phyloP scores from a whole-genome alignment of 331 rosid species.

The Malus hybrid region DNA sequence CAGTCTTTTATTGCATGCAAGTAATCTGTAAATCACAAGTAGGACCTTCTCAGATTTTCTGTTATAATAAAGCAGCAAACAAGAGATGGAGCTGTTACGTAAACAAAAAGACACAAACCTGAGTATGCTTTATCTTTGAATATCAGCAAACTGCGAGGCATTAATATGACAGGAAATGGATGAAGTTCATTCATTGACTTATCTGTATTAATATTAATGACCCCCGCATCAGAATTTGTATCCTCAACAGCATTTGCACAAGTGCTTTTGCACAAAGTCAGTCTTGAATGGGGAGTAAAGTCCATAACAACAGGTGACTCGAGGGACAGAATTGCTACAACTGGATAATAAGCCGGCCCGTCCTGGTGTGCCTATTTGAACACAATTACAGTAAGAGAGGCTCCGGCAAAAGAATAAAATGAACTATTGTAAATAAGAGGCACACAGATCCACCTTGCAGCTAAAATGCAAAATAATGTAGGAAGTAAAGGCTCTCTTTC shows the following conservation, averaged over 20 bases:
- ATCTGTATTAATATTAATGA: constrained; percentile 26
- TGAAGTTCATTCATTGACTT: constrained; percentile 34
- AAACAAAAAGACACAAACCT: constrained; percentile 32
- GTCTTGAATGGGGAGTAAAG: constrained; percentile 79
- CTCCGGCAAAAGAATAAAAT: background rate
- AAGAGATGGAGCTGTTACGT: background rate
- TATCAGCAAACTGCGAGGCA: constrained; percentile 81
- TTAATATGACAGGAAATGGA: constrained; percentile 54
- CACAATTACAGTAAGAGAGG: background rate
- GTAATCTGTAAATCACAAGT: constrained; percentile 43
- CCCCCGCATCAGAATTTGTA: constrained; percentile 23
- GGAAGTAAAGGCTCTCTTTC: background rate
- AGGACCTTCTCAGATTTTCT: constrained; percentile 3
- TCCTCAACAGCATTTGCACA: constrained; percentile 10
- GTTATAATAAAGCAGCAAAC: background rate
- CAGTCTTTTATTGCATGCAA: constrained; percentile 71
- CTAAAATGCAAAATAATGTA: background rate
- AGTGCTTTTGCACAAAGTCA: constrained; percentile 24
- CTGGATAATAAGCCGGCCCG: constrained; percentile 91
- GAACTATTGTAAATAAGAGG: background rate
- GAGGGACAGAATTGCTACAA: constrained; percentile 81
- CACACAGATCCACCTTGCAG: background rate
- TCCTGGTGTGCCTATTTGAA: constrained; percentile 82
- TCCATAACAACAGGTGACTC: constrained; percentile 84
- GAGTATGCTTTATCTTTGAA: constrained; percentile 84